Base-by-base conservation (phyloP, 2,329 filamentous ascomycete genomes). In the Alternaria solani region DNA sequence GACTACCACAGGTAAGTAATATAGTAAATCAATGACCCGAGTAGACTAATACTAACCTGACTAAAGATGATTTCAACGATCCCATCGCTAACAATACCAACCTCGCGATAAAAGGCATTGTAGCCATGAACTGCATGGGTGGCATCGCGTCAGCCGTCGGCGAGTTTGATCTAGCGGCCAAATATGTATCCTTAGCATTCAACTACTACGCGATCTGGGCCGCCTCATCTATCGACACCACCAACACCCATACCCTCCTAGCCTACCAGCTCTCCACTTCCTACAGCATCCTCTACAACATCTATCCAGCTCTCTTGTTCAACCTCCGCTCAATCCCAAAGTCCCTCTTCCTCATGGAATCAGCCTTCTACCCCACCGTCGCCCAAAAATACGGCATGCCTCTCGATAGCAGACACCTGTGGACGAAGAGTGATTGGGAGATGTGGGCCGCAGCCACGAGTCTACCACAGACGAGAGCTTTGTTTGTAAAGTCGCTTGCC, bases 81-180 rank as follows among this genome's bases (percentile, higher is more conserved):
- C 34, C 32, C 14, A n/a, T 39, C 9, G 48, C 32, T 32, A 39
- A 51, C 7, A 36, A 51, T 7, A 51, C 48, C 1, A 51, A 51
- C 48, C 48, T 51, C 32, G 48, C 48, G 23, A 25, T 39, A 8
- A 51, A 39, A 51, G 48, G 32, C 14, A 51, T 51, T 20, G 36
- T 39, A 12, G 32, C 32, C 32, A 6, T 51, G n/a, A 28, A 51
- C 16, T 36, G 32, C 20, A 51, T 51, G 48, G 3, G 16, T 4
- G 5, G 25, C n/a, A 51, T 51, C 4, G 48, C 34, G 8, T 7
- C 7, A 36, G 25, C 25, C 20, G 9, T 26, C 20, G 44, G 44
- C 6, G 16, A 38, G 0, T n/a, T 16, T 5, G 14, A 14, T n/a
- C 34, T 38, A 38, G 34, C 34, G 16, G 16, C 34, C 34, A n/a